Conservation (phyloP, 2,329 filamentous ascomycete species). For the Leptodontidium sp. region DNA sequence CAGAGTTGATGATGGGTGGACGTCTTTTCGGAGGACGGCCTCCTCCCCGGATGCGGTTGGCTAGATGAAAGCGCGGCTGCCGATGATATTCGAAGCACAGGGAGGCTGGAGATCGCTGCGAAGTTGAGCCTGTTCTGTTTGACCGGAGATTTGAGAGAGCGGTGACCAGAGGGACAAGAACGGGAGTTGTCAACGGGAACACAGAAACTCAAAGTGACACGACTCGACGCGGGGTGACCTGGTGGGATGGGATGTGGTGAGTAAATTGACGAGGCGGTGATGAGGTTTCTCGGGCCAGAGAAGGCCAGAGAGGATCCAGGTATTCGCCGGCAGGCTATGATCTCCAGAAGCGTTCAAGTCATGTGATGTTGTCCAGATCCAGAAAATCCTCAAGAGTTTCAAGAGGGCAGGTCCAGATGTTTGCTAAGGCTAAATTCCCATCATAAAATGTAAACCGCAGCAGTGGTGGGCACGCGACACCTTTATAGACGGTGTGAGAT, state of each 20-base stretch:
- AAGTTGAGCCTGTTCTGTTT: constrained; percentile 16
- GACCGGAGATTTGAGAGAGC: not conserved
- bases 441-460: not conserved
- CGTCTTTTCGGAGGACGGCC: constrained; percentile 15
- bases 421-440: not conserved
- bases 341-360: not conserved
- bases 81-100: not conserved
- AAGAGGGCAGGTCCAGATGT: not conserved
- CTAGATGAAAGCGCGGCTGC: not conserved
- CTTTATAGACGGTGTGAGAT: constrained; percentile 30
- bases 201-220: constrained; percentile 15
- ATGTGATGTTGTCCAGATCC: constrained; percentile 10
- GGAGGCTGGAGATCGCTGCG: constrained; percentile 6
- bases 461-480: constrained; percentile 26
- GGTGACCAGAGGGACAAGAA: constrained; percentile 12
- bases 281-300: not conserved
- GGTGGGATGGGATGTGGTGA: constrained; percentile 6
- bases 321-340: not conserved
- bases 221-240: constrained; percentile 7
- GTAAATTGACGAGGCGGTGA: not conserved
- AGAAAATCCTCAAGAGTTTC: not conserved
- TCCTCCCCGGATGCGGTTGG: constrained; percentile 10
- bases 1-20: not conserved
- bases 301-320: not conserved
- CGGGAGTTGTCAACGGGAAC: constrained; percentile 23